Evolutionary conservation across 495 filamentous ascomycete species (phyloP).

Genomic region (Neurospora tetrasperma): DNA sequence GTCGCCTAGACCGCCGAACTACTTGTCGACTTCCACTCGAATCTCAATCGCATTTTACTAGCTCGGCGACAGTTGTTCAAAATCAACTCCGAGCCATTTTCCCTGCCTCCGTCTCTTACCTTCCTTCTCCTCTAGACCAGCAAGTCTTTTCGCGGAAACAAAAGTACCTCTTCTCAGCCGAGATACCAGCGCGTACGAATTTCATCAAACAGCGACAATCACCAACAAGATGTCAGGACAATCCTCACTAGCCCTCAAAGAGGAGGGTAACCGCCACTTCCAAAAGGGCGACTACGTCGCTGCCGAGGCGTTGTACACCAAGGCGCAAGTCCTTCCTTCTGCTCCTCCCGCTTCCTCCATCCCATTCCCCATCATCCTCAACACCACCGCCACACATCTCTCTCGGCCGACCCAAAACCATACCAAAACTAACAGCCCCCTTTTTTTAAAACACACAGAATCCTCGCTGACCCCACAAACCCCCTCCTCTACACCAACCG

Average conservation of each 20-base stretch:
- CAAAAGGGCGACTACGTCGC: constrained; percentile 56
- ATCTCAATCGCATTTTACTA: neutral
- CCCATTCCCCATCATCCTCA: no score
- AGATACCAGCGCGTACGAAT: neutral
- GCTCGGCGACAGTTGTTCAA: neutral
- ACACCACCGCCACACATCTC: no score
- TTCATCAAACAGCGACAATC: neutral
- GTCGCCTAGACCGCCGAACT: neutral
- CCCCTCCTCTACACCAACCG: constrained; percentile 75
- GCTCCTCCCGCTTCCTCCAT: neutral
- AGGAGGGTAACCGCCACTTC: constrained; percentile 55
- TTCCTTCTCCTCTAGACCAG: neutral
- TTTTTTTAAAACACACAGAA: constrained; percentile 17
- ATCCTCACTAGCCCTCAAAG: constrained; percentile 30
- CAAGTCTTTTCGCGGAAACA: neutral
- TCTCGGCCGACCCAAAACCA: no score
- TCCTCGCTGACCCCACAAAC: constrained; percentile 52
- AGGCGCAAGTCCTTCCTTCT: constrained; percentile 52
- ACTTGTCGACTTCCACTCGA: neutral
- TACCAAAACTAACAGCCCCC: neutral
- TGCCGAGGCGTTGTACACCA: constrained; percentile 72
- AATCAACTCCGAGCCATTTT: neutral
- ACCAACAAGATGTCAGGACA: neutral
- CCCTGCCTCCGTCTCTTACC: neutral
- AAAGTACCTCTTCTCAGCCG: neutral